Percentiles rank a stretch among this genome's conserved stretches.
phyloP scores from a whole-genome alignment of 2,329 filamentous ascomycete genomes.

The Aspergillus aculeatus region DNA sequence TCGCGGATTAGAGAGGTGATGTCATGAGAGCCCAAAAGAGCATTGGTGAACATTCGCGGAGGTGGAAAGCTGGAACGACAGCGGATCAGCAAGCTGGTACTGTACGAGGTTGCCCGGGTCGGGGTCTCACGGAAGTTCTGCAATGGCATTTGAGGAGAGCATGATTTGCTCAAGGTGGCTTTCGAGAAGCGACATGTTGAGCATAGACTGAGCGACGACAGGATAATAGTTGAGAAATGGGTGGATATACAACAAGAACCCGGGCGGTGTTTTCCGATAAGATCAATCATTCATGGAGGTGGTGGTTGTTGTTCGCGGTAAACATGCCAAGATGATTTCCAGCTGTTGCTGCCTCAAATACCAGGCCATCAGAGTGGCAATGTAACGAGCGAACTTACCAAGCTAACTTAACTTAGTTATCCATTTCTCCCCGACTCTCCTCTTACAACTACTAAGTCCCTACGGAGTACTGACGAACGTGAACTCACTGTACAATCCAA shows the following conservation, averaged over 20 bases:
- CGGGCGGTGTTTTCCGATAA: background rate
- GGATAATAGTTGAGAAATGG: background rate
- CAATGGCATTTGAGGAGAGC: constrained; percentile 72
- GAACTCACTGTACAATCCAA: background rate
- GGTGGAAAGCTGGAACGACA: constrained; percentile 67
- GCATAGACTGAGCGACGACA: background rate
- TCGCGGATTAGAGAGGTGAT: constrained; percentile 94
- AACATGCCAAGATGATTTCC: constrained; percentile 6
- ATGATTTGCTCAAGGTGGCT: constrained; percentile 75
- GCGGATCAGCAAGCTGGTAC: background rate
- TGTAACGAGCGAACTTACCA: background rate
- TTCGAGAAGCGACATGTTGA: constrained; percentile 64
- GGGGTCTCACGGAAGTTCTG: constrained; percentile 62
- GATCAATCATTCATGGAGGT: background rate
- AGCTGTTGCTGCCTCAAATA: constrained; percentile 10
- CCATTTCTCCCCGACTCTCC: constrained; percentile 1
- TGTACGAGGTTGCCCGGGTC: constrained; percentile 28
- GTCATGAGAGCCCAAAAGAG: constrained; percentile 81
- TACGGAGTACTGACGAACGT: no score
- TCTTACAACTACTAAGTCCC: background rate
- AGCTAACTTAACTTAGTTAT: background rate
- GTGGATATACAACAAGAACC: background rate
- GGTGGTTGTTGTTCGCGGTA: background rate
- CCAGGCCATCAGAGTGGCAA: constrained; percentile 5
- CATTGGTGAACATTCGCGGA: constrained; percentile 94